phyloP scores from a whole-genome alignment of 2,329 filamentous ascomycete genomes.

The Leptographium flavum region DNA sequence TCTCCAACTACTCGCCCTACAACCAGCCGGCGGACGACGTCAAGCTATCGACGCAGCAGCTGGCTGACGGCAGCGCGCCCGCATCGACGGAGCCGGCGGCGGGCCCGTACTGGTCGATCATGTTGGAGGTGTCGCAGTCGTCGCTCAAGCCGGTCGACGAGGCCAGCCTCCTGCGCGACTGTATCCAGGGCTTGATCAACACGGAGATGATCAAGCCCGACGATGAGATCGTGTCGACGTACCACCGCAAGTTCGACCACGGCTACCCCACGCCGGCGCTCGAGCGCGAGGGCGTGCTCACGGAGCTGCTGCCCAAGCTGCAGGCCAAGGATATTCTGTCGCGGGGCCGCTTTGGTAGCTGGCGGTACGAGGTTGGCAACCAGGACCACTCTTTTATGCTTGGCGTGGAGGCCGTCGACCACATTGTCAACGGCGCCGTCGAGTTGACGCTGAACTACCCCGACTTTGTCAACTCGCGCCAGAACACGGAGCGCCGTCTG shows the following conservation, averaged over 20 bases:
- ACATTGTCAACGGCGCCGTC: constrained; percentile 76
- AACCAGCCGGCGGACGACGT: constrained; percentile 78
- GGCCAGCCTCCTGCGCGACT: constrained; percentile 73
- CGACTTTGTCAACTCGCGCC: constrained; percentile 76
- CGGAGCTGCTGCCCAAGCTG: constrained; percentile 82
- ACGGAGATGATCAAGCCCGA: constrained; percentile 85
- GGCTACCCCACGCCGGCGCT: constrained; percentile 92
- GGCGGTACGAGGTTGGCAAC: constrained; percentile 92
- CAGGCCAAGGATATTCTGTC: constrained; percentile 87
- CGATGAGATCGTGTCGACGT: constrained; percentile 95
- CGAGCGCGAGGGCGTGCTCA: constrained; percentile 90
- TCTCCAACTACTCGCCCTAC: constrained; percentile 99
- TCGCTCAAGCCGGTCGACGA: constrained; percentile 87
- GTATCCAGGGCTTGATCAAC: constrained; percentile 93
- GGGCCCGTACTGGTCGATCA: constrained; percentile 99
- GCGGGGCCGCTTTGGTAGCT: constrained; percentile 92
- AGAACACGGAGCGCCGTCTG: constrained; percentile 52
- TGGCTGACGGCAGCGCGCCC: constrained; percentile 75
- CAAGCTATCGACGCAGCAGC: constrained; percentile 76
- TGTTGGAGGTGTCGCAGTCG: constrained; percentile 96
- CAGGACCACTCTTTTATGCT: constrained; percentile 98
- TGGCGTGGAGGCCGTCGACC: constrained; percentile 83
- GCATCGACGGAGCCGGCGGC: constrained; percentile 57
- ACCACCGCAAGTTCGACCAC: constrained; percentile 96
- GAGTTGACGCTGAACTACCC: constrained; percentile 94